Base-by-base conservation (phyloP, 176 grass and related monocot genomes). In the Otatea glauca region DNA sequence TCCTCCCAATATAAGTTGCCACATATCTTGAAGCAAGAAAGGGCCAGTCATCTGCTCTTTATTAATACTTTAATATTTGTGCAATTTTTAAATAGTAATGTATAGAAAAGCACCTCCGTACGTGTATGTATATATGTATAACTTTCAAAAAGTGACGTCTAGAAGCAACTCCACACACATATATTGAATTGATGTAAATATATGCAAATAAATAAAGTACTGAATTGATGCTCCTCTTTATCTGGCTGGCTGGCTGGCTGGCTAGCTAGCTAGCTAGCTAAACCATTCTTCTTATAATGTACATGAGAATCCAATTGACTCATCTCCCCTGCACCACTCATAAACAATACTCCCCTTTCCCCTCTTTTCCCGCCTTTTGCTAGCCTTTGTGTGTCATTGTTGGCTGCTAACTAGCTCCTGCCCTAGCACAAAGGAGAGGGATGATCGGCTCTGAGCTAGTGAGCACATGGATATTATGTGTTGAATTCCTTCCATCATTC, bases 241-340 rank as follows among this genome's bases (percentile, higher is more conserved):
- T 54, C 53, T 63, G 54, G 54, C 44, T 73, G 44, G 43, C 24
- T 29, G 69, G 7, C 24, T 50, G 15, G 56, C 58, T 65, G 44
- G 17, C 37, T 61, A 70, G 43, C 24, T 29, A 44, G 14, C 24
- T 29, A 21, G 56, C 58, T 65, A 56, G 17, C 37, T 61, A 70
- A 80, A 73, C 56, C 47, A 65, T 73, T 64, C 56, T 73, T 60
- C 34, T 63, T 65, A 21, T 74, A 68, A 87, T 76, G 64, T 70
- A 81, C 76, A 62, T 61, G 82, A 81, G 82, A 81, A 85, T 85
- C 76, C 34, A 89, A 50, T 80, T 69, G 76, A 75, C 87, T 69
- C 86, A 73, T 47, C 6, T 70, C 20, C 32, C 9, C 60, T 42
- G 51, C 76, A 81, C 75, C 76, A 81, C 65, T 81, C 69, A 53